These are phyloP conservation scores for Lentinula sp. DNA, from an alignment of 768 basidiomycete species.

Conservation along the genomic window DNA sequence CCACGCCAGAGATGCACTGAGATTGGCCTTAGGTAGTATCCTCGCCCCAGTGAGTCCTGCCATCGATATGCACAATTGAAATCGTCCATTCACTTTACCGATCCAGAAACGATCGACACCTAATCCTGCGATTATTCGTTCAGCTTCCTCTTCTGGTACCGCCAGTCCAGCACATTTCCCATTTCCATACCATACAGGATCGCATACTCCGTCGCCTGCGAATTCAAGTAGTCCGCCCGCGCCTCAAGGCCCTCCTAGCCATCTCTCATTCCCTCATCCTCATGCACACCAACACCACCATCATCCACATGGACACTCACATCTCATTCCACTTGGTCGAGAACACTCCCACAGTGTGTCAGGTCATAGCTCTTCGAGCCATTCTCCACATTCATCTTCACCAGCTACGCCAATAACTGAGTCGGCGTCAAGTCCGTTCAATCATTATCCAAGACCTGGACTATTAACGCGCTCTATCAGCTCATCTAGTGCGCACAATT, in stretches of 20 bases:
- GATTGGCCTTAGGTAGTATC: constrained; percentile 1
- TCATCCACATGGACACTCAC: neutral
- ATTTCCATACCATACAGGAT: neutral
- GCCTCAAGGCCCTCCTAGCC: neutral
- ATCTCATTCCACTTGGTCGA: neutral
- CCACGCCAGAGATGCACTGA: constrained; percentile 1
- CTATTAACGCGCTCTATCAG: neutral
- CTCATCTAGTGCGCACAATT: neutral
- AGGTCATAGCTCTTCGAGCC: neutral
- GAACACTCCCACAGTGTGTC: neutral
- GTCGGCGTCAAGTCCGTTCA: neutral
- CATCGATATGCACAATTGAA: neutral
- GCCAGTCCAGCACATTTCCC: neutral
- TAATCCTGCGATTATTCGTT: neutral
- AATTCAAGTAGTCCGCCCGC: neutral
- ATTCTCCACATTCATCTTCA: neutral
- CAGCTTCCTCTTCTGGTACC: neutral
- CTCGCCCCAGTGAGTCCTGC: neutral
- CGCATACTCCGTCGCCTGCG: neutral
- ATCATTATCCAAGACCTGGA: neutral
- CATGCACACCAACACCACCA: constrained; percentile 1
- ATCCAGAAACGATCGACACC: neutral
- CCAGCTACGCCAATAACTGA: neutral
- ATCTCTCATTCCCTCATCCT: constrained; percentile 1
- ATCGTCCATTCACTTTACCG: neutral